phyloP scores from a whole-genome alignment of 345 rosid species.

The Nasturtium officinale region DNA sequence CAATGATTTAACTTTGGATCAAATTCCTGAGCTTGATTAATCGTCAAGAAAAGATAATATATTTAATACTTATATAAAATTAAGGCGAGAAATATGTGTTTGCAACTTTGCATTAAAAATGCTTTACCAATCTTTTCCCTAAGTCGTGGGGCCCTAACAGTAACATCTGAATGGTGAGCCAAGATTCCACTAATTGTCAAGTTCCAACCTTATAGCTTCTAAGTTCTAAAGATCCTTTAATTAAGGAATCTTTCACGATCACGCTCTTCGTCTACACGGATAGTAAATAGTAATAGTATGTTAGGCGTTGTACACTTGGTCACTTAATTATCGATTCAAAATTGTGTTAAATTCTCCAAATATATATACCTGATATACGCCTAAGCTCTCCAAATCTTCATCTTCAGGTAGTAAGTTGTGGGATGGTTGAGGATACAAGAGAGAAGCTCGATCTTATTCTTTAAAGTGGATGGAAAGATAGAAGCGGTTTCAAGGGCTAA shows the following conservation, averaged over 20 bases:
- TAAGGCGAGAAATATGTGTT: neutral
- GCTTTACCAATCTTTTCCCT: neutral
- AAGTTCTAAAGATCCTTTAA: constrained; percentile 12
- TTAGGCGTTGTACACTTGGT: neutral
- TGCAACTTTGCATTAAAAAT: constrained; percentile 6
- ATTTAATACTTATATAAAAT: neutral
- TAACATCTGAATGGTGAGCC: constrained; percentile 30
- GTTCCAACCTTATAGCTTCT: constrained; percentile 17
- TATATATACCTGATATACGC: too few species aligned
- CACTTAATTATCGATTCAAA: constrained; percentile 2
- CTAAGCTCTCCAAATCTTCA: too few species aligned
- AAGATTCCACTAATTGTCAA: constrained; percentile 12
- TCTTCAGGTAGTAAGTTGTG: too few species aligned
- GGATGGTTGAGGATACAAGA: too few species aligned
- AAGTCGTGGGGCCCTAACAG: constrained; percentile 16
- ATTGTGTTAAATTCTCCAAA: too few species aligned
- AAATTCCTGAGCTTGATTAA: neutral
- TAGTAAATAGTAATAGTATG: neutral
- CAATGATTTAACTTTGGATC: neutral
- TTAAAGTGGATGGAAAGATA: too few species aligned
- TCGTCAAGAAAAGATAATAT: neutral
- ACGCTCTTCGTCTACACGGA: neutral
- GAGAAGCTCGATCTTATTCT: too few species aligned
- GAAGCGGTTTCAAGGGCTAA: too few species aligned
- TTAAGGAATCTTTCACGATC: constrained; percentile 16